These are phyloP conservation scores for Geosiphon pyriformis DNA, from an alignment of 192 early-diverging fungal genomes.

Conservation along the genomic window DNA sequence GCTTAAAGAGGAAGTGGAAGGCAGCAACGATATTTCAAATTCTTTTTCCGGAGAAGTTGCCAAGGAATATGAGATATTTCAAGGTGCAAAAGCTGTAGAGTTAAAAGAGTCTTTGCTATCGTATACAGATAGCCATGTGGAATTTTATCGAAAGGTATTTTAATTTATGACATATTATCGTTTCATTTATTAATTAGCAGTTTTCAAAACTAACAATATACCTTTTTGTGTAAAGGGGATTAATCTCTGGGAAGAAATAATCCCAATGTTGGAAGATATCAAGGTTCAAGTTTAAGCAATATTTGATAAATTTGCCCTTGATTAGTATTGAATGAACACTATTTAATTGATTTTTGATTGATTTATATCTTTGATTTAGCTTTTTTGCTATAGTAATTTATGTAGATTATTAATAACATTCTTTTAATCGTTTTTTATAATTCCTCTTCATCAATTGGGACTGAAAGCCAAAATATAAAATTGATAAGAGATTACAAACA, in stretches of 20 bases:
- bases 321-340: no score
- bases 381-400: no score
- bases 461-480: no score
- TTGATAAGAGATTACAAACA: no score
- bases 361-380: no score
- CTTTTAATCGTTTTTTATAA: no score
- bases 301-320: no score
- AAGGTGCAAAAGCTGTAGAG: conserved; percentile 72
- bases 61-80: conserved; percentile 83
- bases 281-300: no score
- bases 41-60: conserved; percentile 72
- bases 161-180: neutral
- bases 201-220: neutral
- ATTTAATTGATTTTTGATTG: no score
- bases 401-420: no score
- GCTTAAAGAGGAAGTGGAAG: conserved; percentile 77
- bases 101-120: conserved; percentile 70
- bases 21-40: conserved; percentile 62
- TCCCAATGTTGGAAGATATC: conserved; percentile 73
- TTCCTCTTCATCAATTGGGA: no score
- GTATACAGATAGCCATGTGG: conserved; percentile 74
- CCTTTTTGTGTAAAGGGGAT: conserved; percentile 34
- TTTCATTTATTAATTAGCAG: no score
- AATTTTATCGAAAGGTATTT: conserved; percentile 73
- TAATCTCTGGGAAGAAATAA: conserved; percentile 77